These are phyloP conservation scores for Colletotrichum sp. DNA, from an alignment of 2,329 filamentous ascomycete species.

Conservation along the genomic window DNA sequence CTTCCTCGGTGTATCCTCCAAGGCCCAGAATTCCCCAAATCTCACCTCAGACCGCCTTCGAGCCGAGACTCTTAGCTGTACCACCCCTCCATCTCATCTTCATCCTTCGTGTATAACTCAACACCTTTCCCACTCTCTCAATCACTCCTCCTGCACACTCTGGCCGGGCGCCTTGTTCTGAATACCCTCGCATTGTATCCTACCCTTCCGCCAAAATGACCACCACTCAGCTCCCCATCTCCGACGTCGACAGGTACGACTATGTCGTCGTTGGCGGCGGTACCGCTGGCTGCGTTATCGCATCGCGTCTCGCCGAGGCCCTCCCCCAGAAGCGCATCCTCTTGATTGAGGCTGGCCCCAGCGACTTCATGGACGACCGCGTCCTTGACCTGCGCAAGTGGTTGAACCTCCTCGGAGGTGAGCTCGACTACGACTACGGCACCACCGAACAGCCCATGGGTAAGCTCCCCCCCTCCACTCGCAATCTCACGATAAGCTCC, in stretches of 20 bases:
- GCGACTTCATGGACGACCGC: slow-evolving; percentile 86
- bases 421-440: slow-evolving; percentile 90
- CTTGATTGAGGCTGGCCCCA: slow-evolving; percentile 87
- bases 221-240: slow-evolving; percentile 70
- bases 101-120: neutral
- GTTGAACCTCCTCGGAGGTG: slow-evolving; percentile 82
- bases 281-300: slow-evolving; percentile 86
- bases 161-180: slow-evolving; percentile 13
- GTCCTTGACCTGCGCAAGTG: slow-evolving; percentile 88
- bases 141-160: neutral
- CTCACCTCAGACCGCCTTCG: slow-evolving; percentile 10
- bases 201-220: slow-evolving; percentile 47
- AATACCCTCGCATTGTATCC: neutral
- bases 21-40: slow-evolving; percentile 5
- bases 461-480: slow-evolving; percentile 33
- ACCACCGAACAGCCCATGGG: slow-evolving; percentile 87
- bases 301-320: slow-evolving; percentile 80
- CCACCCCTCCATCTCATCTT: neutral
- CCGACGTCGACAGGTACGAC: slow-evolving; percentile 74
- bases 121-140: neutral
- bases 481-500: neutral
- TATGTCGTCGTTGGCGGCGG: slow-evolving; percentile 87
- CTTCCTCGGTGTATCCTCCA: neutral
- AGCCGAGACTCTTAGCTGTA: neutral
- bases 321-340: slow-evolving; percentile 82